Evolutionary conservation across 306 rosid species (phyloP).

Genomic region (Pyrus communis): DNA sequence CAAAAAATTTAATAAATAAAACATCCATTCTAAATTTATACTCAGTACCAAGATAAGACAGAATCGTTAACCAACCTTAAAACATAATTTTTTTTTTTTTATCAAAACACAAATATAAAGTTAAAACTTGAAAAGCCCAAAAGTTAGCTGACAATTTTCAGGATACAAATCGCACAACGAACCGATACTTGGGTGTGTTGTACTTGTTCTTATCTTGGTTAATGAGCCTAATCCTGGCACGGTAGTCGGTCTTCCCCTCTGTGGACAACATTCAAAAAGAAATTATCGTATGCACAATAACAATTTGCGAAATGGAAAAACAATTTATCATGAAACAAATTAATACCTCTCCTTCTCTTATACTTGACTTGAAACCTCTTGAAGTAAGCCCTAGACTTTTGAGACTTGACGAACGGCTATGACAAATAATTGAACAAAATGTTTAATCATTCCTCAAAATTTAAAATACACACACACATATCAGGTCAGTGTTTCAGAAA

Average conservation of each 20-base stretch:
- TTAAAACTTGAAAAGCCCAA: not conserved
- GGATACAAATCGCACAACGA: conserved; percentile 89
- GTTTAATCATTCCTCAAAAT: not conserved
- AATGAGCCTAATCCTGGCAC: conserved; percentile 81
- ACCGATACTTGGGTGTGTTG: conserved; percentile 78
- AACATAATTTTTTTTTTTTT: not conserved
- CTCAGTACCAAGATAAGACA: not conserved
- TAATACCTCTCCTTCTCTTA: conserved; percentile 78
- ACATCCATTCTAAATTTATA: not conserved
- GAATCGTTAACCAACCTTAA: not conserved
- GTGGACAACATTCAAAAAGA: not conserved
- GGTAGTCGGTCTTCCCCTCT: conserved; percentile 91
- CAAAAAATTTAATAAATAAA: not conserved
- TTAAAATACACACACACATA: too few species aligned
- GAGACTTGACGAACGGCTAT: conserved; percentile 56
- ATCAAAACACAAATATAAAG: not conserved
- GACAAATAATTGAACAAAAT: not conserved
- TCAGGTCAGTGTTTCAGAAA: not conserved
- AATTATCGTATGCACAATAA: not conserved
- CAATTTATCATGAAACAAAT: not conserved
- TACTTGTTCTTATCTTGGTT: conserved; percentile 90
- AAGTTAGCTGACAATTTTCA: not conserved
- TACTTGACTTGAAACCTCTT: conserved; percentile 79
- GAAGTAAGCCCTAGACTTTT: conserved; percentile 62
- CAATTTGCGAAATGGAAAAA: not conserved